phyloP scores from a whole-genome alignment of 192 early-diverging fungal species.

The Piromyces finnis region DNA sequence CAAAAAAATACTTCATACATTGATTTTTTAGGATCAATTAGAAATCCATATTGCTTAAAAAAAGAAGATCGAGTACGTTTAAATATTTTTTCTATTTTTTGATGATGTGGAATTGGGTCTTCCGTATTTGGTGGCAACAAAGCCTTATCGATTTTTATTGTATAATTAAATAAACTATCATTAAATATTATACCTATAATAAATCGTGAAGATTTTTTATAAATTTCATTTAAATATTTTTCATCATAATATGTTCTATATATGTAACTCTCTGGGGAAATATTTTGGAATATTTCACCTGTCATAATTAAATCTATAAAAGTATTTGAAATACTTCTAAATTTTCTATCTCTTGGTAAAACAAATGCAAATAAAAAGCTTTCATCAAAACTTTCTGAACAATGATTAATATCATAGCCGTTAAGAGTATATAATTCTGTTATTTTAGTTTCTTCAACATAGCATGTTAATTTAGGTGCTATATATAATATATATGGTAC shows the following conservation, averaged over 20 bases:
- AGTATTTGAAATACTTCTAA: not conserved
- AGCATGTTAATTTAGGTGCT: not conserved
- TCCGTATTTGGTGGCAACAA: not conserved
- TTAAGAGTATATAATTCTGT: not conserved
- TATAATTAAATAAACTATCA: not conserved
- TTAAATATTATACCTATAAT: not conserved
- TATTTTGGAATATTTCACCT: not conserved
- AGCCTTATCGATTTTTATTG: not conserved
- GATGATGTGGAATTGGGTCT: not conserved
- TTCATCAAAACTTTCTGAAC: not conserved
- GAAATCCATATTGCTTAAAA: no score
- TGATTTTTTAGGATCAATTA: not conserved
- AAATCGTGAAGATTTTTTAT: not conserved
- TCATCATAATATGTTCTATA: not conserved
- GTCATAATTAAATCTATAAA: not conserved
- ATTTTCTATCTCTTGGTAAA: not conserved
- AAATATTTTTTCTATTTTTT: not conserved
- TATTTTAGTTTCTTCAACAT: not conserved
- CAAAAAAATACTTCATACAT: not conserved
- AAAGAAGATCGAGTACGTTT: no score
- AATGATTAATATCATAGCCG: not conserved
- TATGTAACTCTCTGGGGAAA: not conserved
- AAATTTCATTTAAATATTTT: not conserved
- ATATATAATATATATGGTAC: not conserved
- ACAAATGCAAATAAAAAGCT: not conserved